Percentiles rank a stretch among this genome's conserved stretches.
These are phyloP conservation scores for Brassica incana DNA, from an alignment of 345 rosid genomes.

Conservation along the genomic window DNA sequence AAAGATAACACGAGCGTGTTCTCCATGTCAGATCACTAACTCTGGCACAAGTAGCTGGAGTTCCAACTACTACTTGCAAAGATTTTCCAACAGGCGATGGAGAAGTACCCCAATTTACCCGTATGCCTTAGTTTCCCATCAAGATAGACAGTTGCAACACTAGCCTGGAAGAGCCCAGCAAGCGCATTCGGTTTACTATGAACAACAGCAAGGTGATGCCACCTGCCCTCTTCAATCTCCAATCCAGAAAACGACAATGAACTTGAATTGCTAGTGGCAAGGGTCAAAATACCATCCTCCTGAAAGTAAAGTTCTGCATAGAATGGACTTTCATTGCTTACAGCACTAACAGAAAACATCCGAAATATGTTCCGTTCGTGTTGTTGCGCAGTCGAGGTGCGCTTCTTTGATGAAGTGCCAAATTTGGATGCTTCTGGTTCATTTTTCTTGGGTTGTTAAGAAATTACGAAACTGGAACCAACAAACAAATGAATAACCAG, in stretches of 20 bases:
- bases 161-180: conserved; percentile 98
- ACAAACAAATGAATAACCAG: conserved; percentile 97
- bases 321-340: conserved; percentile 63
- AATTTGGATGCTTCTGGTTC: conserved; percentile 60
- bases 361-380: conserved; percentile 65
- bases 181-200: conserved; percentile 99
- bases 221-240: conserved; percentile 89
- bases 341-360: conserved; percentile 91
- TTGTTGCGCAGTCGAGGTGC: conserved; percentile 49
- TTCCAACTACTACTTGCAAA: conserved; percentile 88
- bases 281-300: conserved; percentile 89
- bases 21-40: conserved; percentile 87
- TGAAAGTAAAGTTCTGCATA: conserved; percentile 95
- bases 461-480: conserved; percentile 93
- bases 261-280: conserved; percentile 90
- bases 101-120: conserved; percentile 94
- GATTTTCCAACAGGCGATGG: conserved; percentile 94
- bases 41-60: conserved; percentile 75
- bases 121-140: conserved; percentile 96
- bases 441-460: conserved; percentile 62
- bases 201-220: conserved; percentile 99
- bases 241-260: conserved; percentile 89
- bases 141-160: conserved; percentile 91
- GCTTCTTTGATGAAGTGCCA: conserved; percentile 56
- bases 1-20: conserved; percentile 93